These are phyloP conservation scores for Pichia phayaonensis DNA, from an alignment of 805 yeast species.

Conservation along the genomic window DNA sequence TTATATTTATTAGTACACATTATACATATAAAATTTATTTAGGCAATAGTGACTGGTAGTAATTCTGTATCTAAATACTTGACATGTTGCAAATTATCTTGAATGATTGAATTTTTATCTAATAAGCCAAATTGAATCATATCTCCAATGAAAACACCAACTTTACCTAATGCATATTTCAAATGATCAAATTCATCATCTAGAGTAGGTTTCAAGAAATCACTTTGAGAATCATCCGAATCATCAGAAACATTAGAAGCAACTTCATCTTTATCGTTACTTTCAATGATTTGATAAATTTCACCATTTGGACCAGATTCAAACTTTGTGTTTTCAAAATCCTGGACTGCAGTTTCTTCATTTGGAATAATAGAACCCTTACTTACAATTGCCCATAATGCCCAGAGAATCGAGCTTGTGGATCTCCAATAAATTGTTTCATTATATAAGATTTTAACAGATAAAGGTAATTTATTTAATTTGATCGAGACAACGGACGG, in stretches of 20 bases:
- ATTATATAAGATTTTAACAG: slow-evolving; percentile 46
- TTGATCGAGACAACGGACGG: slow-evolving; percentile 31
- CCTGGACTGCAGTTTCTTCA: neutral
- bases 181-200: slow-evolving; percentile 72
- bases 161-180: slow-evolving; percentile 67
- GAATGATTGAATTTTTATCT: slow-evolving; percentile 24
- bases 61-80: slow-evolving; percentile 36
- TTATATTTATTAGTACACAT: neutral
- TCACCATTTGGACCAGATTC: slow-evolving; percentile 54
- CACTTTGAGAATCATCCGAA: slow-evolving; percentile 21
- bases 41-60: slow-evolving; percentile 14
- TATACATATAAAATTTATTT: neutral
- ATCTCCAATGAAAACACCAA: slow-evolving; percentile 69
- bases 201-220: slow-evolving; percentile 23
- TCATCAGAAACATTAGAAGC: slow-evolving; percentile 22
- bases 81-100: slow-evolving; percentile 28
- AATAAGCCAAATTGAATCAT: slow-evolving; percentile 52
- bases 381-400: slow-evolving; percentile 78
- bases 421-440: slow-evolving; percentile 76
- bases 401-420: slow-evolving; percentile 73
- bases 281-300: slow-evolving; percentile 31
- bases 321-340: slow-evolving; percentile 19
- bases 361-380: slow-evolving; percentile 16
- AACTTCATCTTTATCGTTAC: slow-evolving; percentile 22
- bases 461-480: slow-evolving; percentile 24